Evolutionary conservation across 345 rosid genomes (phyloP), one percentile per base, ranked within the genome.

Genomic region (Aquilaria yunnanensis): DNA sequence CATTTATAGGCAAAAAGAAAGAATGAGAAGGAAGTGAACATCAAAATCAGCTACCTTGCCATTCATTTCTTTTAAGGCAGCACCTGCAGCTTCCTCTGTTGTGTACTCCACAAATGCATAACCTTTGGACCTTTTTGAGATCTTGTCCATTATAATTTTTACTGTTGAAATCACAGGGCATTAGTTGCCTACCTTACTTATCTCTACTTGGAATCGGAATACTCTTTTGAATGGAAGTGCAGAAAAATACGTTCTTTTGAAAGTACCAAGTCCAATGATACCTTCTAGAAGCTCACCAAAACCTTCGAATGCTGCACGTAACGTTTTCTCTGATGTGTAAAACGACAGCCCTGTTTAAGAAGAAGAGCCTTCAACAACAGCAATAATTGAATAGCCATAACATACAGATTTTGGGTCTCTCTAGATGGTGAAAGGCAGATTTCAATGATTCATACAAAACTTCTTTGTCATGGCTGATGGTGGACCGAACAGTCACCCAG

Each of bases 101-200:
- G 86, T 88, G 79, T 93, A 90, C 81, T 90, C 92, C 54, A 93
- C 62, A 69, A 90, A 93, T 54, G 96, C 96, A 76, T 79, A 93
- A 31, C 98, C 96, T 79, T 90, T 93, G 34, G 98, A 90, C 74
- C 97, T 82, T 82, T 90, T 93, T 0, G 98, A 88, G 70, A 93
- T 90, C 86, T 90, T 93, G 81, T 93, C 98, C 94, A 93, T 93
- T 45, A 93, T 90, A 16, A 93, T 85, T 73, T 88, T 93, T 49
- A 93, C 97, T 93, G 81, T 54, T 61, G 52, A 31, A 31, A 32
- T 51, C 33, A 57, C 31, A 11, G 43, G 62, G 32, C 34, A 16
- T 51, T 50, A 66, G 37, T 37, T 37, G 43, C 5, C 43, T 2
- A 37, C 43, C 8, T 37, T 37, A 37, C 43, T 23, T 23, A 23